Conservation (phyloP, 208 protist species). For the Herpetomonas samuelpessoai region DNA sequence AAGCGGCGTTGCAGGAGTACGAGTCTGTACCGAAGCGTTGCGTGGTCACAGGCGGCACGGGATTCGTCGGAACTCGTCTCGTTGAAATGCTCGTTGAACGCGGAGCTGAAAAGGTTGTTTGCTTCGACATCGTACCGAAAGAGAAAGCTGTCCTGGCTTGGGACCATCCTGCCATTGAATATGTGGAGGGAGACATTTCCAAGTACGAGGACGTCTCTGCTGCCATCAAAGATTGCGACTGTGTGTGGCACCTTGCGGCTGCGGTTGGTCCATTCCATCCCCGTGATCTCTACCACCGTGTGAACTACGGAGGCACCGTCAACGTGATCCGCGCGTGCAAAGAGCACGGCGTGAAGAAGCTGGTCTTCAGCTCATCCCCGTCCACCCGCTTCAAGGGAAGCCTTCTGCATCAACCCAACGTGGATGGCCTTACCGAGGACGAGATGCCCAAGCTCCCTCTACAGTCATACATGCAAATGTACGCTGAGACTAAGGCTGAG, state of each 20-base stretch:
- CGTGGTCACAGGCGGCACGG: constrained; percentile 93
- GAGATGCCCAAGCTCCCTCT: constrained; percentile 88
- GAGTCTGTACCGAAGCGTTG: constrained; percentile 81
- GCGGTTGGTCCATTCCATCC: constrained; percentile 95
- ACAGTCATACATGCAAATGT: constrained; percentile 91
- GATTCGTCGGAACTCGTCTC: constrained; percentile 94
- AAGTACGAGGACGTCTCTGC: constrained; percentile 69
- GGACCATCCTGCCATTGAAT: constrained; percentile 86
- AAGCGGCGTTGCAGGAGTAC: constrained; percentile 48
- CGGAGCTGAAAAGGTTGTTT: constrained; percentile 87
- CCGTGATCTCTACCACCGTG: constrained; percentile 75
- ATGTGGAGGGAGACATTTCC: constrained; percentile 89
- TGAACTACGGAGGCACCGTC: constrained; percentile 92
- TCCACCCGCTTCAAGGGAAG: constrained; percentile 92
- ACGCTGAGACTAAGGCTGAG: constrained; percentile 92
- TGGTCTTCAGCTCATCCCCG: constrained; percentile 94
- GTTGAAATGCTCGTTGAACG: constrained; percentile 96
- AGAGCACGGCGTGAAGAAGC: constrained; percentile 84
- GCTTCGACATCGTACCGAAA: constrained; percentile 90
- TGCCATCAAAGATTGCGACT: constrained; percentile 87
- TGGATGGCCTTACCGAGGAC: constrained; percentile 91
- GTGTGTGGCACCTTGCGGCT: constrained; percentile 94
- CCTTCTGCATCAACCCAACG: constrained; percentile 86
- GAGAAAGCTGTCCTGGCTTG: constrained; percentile 69
- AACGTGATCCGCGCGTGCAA: constrained; percentile 94